Base-by-base conservation (phyloP, 1,284 basidiomycete species). In the Ustilago crameri region DNA sequence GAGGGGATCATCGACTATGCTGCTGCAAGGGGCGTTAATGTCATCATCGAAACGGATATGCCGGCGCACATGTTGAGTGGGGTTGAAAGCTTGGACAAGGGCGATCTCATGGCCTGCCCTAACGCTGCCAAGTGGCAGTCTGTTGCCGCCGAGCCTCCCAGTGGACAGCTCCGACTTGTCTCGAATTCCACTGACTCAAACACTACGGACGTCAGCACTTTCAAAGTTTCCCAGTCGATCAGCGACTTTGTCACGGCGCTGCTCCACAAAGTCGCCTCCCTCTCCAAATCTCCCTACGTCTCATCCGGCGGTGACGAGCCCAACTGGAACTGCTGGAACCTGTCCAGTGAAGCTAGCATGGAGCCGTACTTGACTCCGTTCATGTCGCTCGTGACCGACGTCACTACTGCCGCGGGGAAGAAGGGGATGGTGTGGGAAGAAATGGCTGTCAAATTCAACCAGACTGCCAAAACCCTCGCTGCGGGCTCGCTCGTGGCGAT, bases 261-360 rank as follows among this genome's bases (percentile, higher is more conserved):
- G 53, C 63, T 76, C 23, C 22, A 35, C 12, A 61, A 65, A 26
- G 34, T 47, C 7, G 46, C 87, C 1, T 78, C 84, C 18, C 82
- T 87, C 35, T 87, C 90, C 68, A 87, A 88, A 0, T 88, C 89
- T 17, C 86, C 82, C 23, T 86, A 91, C 60, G 88, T 94, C 80
- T 89, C 88, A 69, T 91, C 91, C 0, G 93, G 93, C 2, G 92
- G 92, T 0, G 93, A 94, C 79, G 92, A 94, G 83, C 82, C 93
- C 65, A 93, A 93, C 78, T 78, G 82, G 9, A 85, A 86, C 41
- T 93, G 91, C 83, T 93, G 91, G 79, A 84, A 85, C 9, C 27
- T 57, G 7, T 60, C 57, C 4, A 54, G 51, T 23, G 71, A 81
- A 32, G 49, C 48, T 14, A 44, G 56, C 15, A 76, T 78, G 49